Evolutionary conservation across 2,329 filamentous ascomycete genomes (phyloP), one percentile per base, ranked within the genome.

Genomic region (Stachybotrys elegans): DNA sequence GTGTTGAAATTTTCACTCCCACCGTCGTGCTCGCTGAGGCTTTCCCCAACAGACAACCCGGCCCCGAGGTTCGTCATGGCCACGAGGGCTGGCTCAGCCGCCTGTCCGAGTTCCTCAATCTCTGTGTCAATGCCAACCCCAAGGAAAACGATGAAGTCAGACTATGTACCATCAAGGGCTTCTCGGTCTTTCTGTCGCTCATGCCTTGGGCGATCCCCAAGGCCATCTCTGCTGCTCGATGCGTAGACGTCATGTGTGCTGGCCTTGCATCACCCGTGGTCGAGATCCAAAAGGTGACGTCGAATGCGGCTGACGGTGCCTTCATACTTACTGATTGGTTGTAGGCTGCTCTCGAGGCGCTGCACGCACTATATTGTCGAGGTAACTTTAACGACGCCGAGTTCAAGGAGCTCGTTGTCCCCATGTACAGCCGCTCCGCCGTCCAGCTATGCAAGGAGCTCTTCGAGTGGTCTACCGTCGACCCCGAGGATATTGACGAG

Each of bases 1-100:
- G 93, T 57, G 88, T 97, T 49, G 93, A 97, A 62, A 90, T 97
- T 49, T 94, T 95, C 62, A 95, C 91, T 0, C 89, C 93, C 2
- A 74, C 80, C 20, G 69, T 73, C 2, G 83, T 95, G 17, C 79
- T 95, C 44, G 68, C 79, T 49, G 85, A 94, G 51, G 76, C 85
- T 20, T 88, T 90, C 56, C 84, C 88, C 11, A 83, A 84, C 54
- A 76, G 89, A 53, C 83, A 88, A 51, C 62, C 77, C 31, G 79
- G 76, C 38, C 73, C 83, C 21, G 77, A 84, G 42, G 80, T 95
- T 44, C 83, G 92, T 31, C 86, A 71, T 60, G 89, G 86, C 13
- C 73, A 84, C 32, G 88, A 95, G 52, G 94, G 93, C 16, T 98
- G 93, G 93, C 73, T 97, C 23, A 73, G 77, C 43, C 83, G 92